A percentile compares a stretch with the other conserved stretches of the same genome.
These are phyloP conservation scores for Trametes cubensis DNA, from an alignment of 768 basidiomycete species.

Conservation along the genomic window DNA sequence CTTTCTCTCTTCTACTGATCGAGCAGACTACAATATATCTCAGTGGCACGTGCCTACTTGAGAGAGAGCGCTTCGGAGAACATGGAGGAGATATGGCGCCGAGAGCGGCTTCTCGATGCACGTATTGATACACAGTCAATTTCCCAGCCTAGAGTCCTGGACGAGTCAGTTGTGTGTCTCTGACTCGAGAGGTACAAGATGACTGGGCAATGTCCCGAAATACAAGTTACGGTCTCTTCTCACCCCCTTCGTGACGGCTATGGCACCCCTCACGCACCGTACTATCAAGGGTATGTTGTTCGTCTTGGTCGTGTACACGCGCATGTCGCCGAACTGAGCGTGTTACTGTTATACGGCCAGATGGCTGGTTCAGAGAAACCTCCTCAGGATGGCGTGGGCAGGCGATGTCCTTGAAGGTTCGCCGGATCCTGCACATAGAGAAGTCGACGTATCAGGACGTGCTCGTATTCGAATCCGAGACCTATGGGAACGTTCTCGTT, in stretches of 20 bases:
- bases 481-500: slow-evolving; percentile 95
- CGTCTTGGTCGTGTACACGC: too few relatives aligned
- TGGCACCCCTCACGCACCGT: slow-evolving; percentile 43
- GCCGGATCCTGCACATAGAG: slow-evolving; percentile 91
- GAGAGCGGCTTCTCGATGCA: too few relatives aligned
- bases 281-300: slow-evolving; percentile 36
- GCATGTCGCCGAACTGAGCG: not conserved
- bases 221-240: too few relatives aligned
- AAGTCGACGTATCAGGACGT: slow-evolving; percentile 95
- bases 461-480: slow-evolving; percentile 93
- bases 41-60: too few relatives aligned
- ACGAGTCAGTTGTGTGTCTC: too few relatives aligned
- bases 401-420: slow-evolving; percentile 95
- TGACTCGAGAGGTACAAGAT: not conserved
- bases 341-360: slow-evolving; percentile 42
- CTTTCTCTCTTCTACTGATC: too few relatives aligned
- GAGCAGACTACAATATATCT: too few relatives aligned
- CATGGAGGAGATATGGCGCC: too few relatives aligned
- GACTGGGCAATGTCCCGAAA: not conserved
- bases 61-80: too few relatives aligned
- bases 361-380: slow-evolving; percentile 96
- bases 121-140: too few relatives aligned
- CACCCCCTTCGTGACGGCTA: slow-evolving; percentile 18
- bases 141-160: too few relatives aligned
- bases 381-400: slow-evolving; percentile 96